phyloP scores from a whole-genome alignment of 345 rosid genomes.

The Eucalyptus rudis region DNA sequence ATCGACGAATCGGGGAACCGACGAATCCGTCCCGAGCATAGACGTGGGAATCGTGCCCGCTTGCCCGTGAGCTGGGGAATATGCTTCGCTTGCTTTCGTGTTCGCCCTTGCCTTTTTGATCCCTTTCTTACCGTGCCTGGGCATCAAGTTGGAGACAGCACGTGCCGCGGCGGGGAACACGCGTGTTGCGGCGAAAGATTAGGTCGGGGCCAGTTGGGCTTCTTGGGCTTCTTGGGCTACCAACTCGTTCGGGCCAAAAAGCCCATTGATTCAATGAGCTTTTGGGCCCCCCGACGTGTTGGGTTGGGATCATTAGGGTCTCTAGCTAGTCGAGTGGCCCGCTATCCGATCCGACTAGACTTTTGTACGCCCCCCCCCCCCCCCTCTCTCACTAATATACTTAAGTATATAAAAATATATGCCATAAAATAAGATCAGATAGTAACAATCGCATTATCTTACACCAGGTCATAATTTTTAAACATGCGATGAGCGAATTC shows the following conservation, averaged over 20 bases:
- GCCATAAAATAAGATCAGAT: background rate
- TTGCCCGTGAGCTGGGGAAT: background rate
- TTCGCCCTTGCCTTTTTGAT: background rate
- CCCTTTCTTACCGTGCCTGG: background rate
- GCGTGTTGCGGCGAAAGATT: background rate
- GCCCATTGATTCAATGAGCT: background rate
- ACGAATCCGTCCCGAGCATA: background rate
- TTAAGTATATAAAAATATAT: no score
- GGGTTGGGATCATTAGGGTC: background rate
- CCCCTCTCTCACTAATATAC: background rate
- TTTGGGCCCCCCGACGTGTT: background rate
- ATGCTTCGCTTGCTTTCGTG: background rate
- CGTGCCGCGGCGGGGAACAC: background rate
- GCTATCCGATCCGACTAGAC: background rate
- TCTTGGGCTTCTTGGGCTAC: background rate
- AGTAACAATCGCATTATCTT: background rate
- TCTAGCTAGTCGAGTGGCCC: background rate
- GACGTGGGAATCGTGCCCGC: background rate
- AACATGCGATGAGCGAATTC: background rate
- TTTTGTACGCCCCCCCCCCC: background rate
- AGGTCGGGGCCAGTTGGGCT: background rate
- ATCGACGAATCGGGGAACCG: background rate
- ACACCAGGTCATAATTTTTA: background rate
- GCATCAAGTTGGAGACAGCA: background rate
- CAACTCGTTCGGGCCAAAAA: background rate